These are phyloP conservation scores for Boletus rubropictus DNA, from an alignment of 768 basidiomycete species.

Conservation along the genomic window DNA sequence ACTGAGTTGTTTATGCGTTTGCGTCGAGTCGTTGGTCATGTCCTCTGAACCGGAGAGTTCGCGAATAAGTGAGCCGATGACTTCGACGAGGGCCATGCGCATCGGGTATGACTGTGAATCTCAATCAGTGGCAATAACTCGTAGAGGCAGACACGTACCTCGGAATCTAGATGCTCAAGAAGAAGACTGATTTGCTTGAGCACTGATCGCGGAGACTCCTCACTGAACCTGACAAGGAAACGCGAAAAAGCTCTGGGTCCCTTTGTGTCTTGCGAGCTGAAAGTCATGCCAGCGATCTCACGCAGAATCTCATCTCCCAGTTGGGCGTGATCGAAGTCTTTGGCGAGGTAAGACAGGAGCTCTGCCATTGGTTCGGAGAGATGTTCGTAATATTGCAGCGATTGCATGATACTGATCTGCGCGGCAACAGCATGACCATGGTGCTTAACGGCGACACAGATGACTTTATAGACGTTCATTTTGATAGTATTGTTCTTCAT, in stretches of 20 bases:
- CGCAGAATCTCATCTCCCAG: slow-evolving; percentile 88
- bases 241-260: slow-evolving; percentile 78
- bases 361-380: slow-evolving; percentile 93
- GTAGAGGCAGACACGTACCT: slow-evolving; percentile 44
- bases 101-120: slow-evolving; percentile 79
- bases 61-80: slow-evolving; percentile 78
- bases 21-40: slow-evolving; percentile 41
- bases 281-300: slow-evolving; percentile 75
- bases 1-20: slow-evolving; percentile 65
- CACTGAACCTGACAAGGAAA: slow-evolving; percentile 78
- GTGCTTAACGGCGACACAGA: slow-evolving; percentile 88
- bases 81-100: slow-evolving; percentile 90
- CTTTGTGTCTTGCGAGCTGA: slow-evolving; percentile 79
- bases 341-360: slow-evolving; percentile 68
- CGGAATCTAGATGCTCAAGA: slow-evolving; percentile 82
- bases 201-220: slow-evolving; percentile 72
- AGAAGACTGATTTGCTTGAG: slow-evolving; percentile 88
- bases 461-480: slow-evolving; percentile 75
- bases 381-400: slow-evolving; percentile 90
- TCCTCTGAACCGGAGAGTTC: slow-evolving; percentile 62
- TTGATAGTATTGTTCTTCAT: slow-evolving; percentile 77
- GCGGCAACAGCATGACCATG: slow-evolving; percentile 80
- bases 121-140: background rate
- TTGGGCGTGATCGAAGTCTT: slow-evolving; percentile 84
- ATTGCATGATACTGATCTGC: slow-evolving; percentile 87